phyloP scores from a whole-genome alignment of 352 stramenopile genomes.

The Phytophthora citricola region DNA sequence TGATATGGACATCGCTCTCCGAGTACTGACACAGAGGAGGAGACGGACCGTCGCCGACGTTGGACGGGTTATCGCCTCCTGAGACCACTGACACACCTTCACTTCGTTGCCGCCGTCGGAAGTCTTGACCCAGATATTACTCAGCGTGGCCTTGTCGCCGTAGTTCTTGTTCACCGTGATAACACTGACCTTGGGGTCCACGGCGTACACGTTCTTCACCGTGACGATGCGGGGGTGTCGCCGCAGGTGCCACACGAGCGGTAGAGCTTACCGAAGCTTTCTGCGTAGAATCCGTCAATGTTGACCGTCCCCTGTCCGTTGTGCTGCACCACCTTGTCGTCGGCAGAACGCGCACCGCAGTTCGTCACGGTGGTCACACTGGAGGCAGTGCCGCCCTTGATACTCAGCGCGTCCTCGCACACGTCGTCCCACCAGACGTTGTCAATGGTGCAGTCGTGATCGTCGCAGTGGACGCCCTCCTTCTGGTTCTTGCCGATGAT shows the following conservation, averaged over 20 bases:
- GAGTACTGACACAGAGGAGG: conserved; percentile 33
- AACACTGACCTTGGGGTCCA: conserved; percentile 38
- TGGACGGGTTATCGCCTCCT: conserved; percentile 23
- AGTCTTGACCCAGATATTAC: conserved; percentile 17
- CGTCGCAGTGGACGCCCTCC: conserved; percentile 21
- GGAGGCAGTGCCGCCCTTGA: conserved; percentile 4
- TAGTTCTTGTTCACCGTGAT: conserved; percentile 42
- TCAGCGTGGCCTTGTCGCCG: no score
- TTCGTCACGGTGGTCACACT: conserved; percentile 34
- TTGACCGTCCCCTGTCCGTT: conserved; percentile 1
- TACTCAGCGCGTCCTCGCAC: conserved; percentile 1
- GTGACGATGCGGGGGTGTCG: conserved; percentile 33
- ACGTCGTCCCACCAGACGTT: conserved; percentile 32
- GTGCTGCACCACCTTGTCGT: conserved; percentile 42
- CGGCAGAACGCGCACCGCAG: conserved; percentile 39
- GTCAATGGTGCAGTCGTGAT: conserved; percentile 19
- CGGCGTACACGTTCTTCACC: conserved; percentile 42
- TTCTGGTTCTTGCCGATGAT: conserved; percentile 31
- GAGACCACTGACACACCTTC: conserved; percentile 43
- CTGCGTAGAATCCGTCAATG: conserved; percentile 4
- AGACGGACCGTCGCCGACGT: conserved; percentile 36
- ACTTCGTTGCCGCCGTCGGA: conserved; percentile 12
- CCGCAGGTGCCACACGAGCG: conserved; percentile 42
- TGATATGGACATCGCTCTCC: conserved; percentile 34
- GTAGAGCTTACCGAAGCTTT: conserved; percentile 22